phyloP scores from a whole-genome alignment of 1,139 yeast species.

The Zygosaccharomyces pseudobailii region DNA sequence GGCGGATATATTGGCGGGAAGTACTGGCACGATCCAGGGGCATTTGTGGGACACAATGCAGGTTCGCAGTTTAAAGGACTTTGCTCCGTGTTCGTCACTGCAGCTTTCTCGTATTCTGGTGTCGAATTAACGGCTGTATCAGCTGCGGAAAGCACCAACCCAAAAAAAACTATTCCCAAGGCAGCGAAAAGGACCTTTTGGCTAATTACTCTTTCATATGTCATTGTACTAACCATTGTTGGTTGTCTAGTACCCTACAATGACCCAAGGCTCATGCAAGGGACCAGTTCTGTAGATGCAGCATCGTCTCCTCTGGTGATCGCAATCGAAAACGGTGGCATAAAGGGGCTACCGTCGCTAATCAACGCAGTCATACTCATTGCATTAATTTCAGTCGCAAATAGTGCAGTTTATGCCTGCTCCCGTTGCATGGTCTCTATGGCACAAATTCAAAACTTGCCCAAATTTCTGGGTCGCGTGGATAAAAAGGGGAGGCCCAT shows the following conservation, averaged over 20 bases:
- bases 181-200: constrained; percentile 77
- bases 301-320: constrained; percentile 53
- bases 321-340: constrained; percentile 46
- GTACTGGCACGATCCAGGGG: constrained; percentile 58
- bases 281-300: constrained; percentile 45
- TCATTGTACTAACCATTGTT: constrained; percentile 54
- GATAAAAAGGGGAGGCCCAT: constrained; percentile 65
- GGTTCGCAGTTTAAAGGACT: constrained; percentile 50
- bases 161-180: constrained; percentile 61
- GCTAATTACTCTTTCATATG: constrained; percentile 65
- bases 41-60: constrained; percentile 43
- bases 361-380: constrained; percentile 50
- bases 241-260: constrained; percentile 67
- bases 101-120: constrained; percentile 53
- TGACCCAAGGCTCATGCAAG: constrained; percentile 46
- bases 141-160: constrained; percentile 81
- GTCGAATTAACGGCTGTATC: constrained; percentile 80
- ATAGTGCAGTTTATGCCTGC: constrained; percentile 59
- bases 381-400: constrained; percentile 67
- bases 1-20: constrained; percentile 50
- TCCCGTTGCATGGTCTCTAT: constrained; percentile 64
- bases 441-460: constrained; percentile 62
- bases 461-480: constrained; percentile 51
- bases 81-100: constrained; percentile 48
- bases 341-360: constrained; percentile 45